Evolutionary conservation across 1,139 yeast genomes (phyloP).

Genomic region (Magnusiomyces sp.): DNA sequence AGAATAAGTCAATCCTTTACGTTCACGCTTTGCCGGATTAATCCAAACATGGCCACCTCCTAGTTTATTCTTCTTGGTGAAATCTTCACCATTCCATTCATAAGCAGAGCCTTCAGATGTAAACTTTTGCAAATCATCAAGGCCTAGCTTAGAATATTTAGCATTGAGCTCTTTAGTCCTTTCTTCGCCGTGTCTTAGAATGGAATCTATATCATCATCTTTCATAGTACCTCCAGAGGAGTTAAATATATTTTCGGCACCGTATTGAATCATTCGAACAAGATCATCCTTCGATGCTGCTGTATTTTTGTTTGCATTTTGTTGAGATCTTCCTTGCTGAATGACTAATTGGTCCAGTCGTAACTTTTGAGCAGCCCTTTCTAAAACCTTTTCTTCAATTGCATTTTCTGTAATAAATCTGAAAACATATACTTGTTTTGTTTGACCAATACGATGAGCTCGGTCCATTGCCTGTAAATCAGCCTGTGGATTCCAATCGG

Average conservation of each 20-base stretch:
- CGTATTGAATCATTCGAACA: constrained; percentile 92
- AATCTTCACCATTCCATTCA: constrained; percentile 96
- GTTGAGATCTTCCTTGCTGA: constrained; percentile 73
- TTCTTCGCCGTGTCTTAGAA: constrained; percentile 69
- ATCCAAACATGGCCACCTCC: constrained; percentile 45
- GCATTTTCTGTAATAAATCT: constrained; percentile 94
- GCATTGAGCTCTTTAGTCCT: constrained; percentile 71
- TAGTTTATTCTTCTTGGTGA: constrained; percentile 49
- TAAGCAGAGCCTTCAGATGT: constrained; percentile 78
- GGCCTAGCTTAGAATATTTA: constrained; percentile 74
- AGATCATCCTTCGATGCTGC: constrained; percentile 68
- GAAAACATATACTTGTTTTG: constrained; percentile 86
- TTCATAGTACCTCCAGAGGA: constrained; percentile 33
- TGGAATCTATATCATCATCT: constrained; percentile 71
- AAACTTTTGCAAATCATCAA: constrained; percentile 88
- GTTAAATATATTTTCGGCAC: constrained; percentile 76
- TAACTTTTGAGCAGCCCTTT: constrained; percentile 90
- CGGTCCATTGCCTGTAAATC: constrained; percentile 98
- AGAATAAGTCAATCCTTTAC: constrained; percentile 54
- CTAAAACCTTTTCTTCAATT: constrained; percentile 91
- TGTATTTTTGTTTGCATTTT: constrained; percentile 28
- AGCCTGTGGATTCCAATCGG: constrained; percentile 99
- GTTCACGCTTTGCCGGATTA: constrained; percentile 79
- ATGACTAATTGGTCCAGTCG: constrained; percentile 90
- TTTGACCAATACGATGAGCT: constrained; percentile 97